Evolutionary conservation across 1,139 yeast genomes (phyloP), one percentile per base, ranked within the genome.

Genomic region (Geotrichum cucujoidarum): DNA sequence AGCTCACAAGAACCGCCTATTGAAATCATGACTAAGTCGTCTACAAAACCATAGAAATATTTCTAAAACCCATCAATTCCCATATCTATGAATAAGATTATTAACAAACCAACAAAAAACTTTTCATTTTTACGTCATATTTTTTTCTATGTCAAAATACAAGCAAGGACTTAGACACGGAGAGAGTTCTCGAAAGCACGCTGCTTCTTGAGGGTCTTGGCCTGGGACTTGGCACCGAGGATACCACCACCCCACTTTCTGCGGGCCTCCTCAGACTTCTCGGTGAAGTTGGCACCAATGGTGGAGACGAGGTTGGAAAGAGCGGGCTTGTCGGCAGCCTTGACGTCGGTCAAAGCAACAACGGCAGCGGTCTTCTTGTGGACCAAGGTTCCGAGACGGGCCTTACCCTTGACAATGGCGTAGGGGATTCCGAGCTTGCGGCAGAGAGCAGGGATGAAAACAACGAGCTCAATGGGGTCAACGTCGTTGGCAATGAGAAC

Each of bases 231-330:
- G 65, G 86, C 77, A 73, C 97, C 97, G 80, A 92, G 78, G 74
- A 86, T 70, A 81, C 97, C 97, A 79, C 98, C 97, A 82, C 97
- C 97, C 97, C 97, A 90, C 83, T 88, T 95, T 78, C 87, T 88
- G 81, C 95, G 90, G 72, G 78, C 70, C 64, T 90, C 97, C 68
- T 90, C 97, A 83, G 83, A 87, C 76, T 88, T 87, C 69, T 86
- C 95, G 64, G 75, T 72, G 75, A 82, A 90, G 92, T 88, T 89
- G 61, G 95, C 83, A 75, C 87, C 82, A 72, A 92, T 80, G 69
- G 97, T 84, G 56, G 96, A 83, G 64, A 90, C 79, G 67, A 90
- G 81, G 74, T 88, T 85, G 62, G 97, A 87, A 66, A 90, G 82
- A 69, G 88, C 90, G 69, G 95, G 80, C 77, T 88, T 94, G 74